Percentiles rank a stretch among this genome's conserved stretches.
Conservation (phyloP, 1,139 yeast species). For the Lodderomyces beijingensis region DNA sequence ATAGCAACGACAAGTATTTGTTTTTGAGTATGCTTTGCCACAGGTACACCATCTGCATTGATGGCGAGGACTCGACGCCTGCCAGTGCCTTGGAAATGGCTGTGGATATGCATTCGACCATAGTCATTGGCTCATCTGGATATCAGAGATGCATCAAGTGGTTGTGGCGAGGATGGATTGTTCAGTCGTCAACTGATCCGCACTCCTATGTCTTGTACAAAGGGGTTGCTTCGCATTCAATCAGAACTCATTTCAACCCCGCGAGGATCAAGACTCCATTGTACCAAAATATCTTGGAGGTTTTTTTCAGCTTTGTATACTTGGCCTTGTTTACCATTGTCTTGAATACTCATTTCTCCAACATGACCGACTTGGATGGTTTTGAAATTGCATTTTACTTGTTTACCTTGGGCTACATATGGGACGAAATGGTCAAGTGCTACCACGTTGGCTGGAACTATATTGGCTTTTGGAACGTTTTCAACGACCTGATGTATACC, state of each 20-base stretch:
- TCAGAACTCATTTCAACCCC: slow-evolving; percentile 72
- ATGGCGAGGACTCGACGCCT: slow-evolving; percentile 60
- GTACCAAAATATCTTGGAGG: slow-evolving; percentile 73
- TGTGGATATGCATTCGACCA: slow-evolving; percentile 78
- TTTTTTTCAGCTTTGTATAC: slow-evolving; percentile 62
- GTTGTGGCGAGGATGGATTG: slow-evolving; percentile 93
- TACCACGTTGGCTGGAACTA: slow-evolving; percentile 74
- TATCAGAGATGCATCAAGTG: slow-evolving; percentile 84
- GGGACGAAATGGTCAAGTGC: slow-evolving; percentile 66
- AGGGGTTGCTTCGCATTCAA: slow-evolving; percentile 52
- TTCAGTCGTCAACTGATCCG: slow-evolving; percentile 71
- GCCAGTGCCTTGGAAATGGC: slow-evolving; percentile 77
- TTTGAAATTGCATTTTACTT: slow-evolving; percentile 58
- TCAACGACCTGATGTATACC: slow-evolving; percentile 66
- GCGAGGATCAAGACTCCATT: slow-evolving; percentile 79
- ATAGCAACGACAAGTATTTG: slow-evolving; percentile 53
- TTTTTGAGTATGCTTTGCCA: slow-evolving; percentile 77
- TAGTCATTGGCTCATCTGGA: slow-evolving; percentile 73
- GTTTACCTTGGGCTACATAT: slow-evolving; percentile 61
- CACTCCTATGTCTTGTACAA: slow-evolving; percentile 62
- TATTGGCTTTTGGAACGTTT: slow-evolving; percentile 75
- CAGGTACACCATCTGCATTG: slow-evolving; percentile 61
- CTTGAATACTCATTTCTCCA: slow-evolving; percentile 46
- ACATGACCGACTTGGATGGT: slow-evolving; percentile 28
- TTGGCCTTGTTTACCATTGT: slow-evolving; percentile 60